Evolutionary conservation across 495 filamentous ascomycete species (phyloP).

Genomic region (Aspergillus diversus): DNA sequence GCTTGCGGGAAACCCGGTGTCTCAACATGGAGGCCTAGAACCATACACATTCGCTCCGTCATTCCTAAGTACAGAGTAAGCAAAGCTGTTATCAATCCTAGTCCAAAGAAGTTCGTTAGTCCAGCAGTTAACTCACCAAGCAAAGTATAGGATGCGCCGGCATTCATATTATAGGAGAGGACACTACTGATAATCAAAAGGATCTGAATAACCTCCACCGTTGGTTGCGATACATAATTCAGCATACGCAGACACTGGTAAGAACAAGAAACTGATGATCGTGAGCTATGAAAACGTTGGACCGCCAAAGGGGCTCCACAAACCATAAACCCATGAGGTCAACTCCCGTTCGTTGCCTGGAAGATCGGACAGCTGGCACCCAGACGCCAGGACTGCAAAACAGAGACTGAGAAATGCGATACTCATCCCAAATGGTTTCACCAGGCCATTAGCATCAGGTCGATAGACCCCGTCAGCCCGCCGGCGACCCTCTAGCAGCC

Average conservation of each 20-base stretch:
- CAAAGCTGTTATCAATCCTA: conserved; percentile 10
- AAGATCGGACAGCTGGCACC: conserved; percentile 74
- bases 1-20: conserved; percentile 47
- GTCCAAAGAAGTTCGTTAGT: not conserved
- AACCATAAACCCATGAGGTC: conserved; percentile 64
- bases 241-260: conserved; percentile 65
- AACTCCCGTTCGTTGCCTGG: conserved; percentile 59
- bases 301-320: conserved; percentile 16
- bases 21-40: conserved; percentile 59
- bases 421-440: conserved; percentile 50
- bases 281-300: conserved; percentile 11
- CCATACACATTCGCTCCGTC: conserved; percentile 62
- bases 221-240: conserved; percentile 63
- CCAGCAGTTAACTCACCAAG: conserved; percentile 43
- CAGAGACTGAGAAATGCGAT: conserved; percentile 50
- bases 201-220: conserved; percentile 59
- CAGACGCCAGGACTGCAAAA: conserved; percentile 80
- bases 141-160: conserved; percentile 63
- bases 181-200: conserved; percentile 63
- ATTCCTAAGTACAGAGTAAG: conserved; percentile 42
- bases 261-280: conserved; percentile 58
- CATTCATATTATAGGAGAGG: conserved; percentile 66
- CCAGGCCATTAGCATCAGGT: conserved; percentile 39
- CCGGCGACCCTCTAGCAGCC: conserved; percentile 68
- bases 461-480: conserved; percentile 48